A percentile compares a stretch with the other conserved stretches of the same genome.
Evolutionary conservation across 805 yeast species (phyloP).

Genomic region (Grigorovia transvaalensis): DNA sequence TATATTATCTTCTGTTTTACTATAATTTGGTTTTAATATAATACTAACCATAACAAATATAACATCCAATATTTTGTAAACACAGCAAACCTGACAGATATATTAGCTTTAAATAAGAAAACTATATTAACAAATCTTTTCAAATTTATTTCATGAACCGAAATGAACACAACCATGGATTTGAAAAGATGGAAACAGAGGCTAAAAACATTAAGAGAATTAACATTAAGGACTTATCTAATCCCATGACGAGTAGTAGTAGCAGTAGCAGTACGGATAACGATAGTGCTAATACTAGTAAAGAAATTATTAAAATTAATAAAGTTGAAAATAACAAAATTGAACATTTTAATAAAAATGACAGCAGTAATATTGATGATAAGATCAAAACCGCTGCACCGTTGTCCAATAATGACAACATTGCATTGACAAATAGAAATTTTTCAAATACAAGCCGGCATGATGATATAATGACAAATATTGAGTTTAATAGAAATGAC

Average conservation of each 20-base stretch:
- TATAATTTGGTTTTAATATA: too few relatives aligned
- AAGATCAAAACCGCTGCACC: too few relatives aligned
- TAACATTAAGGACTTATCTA: constrained; percentile 3
- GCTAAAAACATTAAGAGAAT: neutral
- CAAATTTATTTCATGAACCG: constrained; percentile 1
- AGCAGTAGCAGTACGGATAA: neutral
- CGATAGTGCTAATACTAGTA: neutral
- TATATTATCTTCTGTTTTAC: too few relatives aligned
- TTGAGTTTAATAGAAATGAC: neutral
- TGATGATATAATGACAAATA: neutral
- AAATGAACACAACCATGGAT: neutral
- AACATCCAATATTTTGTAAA: too few relatives aligned
- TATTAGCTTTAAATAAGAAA: too few relatives aligned
- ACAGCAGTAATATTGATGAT: neutral
- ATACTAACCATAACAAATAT: too few relatives aligned
- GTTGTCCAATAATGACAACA: too few relatives aligned
- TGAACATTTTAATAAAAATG: neutral
- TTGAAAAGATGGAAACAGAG: constrained; percentile 1
- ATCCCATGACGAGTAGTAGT: neutral
- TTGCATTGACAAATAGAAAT: too few relatives aligned
- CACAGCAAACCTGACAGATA: too few relatives aligned
- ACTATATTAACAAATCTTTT: neutral
- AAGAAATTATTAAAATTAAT: neutral
- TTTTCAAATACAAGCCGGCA: too few relatives aligned
- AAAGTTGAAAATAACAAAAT: too few relatives aligned